Base-by-base conservation (phyloP, 805 yeast genomes). In the Wickerhamomyces bovis region DNA sequence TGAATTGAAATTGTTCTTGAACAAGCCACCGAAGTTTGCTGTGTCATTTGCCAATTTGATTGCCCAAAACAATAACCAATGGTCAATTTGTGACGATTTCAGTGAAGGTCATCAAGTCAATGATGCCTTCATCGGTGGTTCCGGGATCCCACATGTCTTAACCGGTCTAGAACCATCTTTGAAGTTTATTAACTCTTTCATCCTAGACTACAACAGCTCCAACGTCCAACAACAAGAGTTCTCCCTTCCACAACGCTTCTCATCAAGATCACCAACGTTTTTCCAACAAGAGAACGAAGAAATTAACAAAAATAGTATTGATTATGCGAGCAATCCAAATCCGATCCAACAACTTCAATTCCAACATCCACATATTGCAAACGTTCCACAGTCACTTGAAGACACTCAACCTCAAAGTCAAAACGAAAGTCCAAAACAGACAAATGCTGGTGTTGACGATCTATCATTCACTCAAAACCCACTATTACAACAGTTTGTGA, bases 21-120 rank as follows among this genome's bases (percentile, higher is more conserved):
- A 76, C 19, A 77, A 80, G 47, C 77, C 86, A 38, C 95, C 95
- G 6, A 81, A 80, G 57, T 86, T 86, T 65, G 87, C 90, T 1
- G 94, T 86, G 1, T 83, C 81, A 56, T 85, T 85, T 61, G 68
- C 80, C 47, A 75, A 77, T 54, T 78, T 78, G 16, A 72, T 73
- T 44, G 61, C 59, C 2, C 72, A 73, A 51, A 70, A 75, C 52
- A 63, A 73, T 21, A 82, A 82, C 60, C 85, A 80, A 55, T 83
- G 90, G 90, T 81, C 86, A 1, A 81, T 84, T 22, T 85, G 92
- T 64, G 92, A 84, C 48, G 95, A 86, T 64, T 86, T 86, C 54
- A 81, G 88, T 48, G 94, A 85, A 56, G 90, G 87, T 13, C 89
- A 83, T 57, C 92, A 85, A 60, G 94, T 86, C 6, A 79, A 78